phyloP scores from a whole-genome alignment of 805 yeast genomes.

The Yamadazyma takamatsuzukensis region DNA sequence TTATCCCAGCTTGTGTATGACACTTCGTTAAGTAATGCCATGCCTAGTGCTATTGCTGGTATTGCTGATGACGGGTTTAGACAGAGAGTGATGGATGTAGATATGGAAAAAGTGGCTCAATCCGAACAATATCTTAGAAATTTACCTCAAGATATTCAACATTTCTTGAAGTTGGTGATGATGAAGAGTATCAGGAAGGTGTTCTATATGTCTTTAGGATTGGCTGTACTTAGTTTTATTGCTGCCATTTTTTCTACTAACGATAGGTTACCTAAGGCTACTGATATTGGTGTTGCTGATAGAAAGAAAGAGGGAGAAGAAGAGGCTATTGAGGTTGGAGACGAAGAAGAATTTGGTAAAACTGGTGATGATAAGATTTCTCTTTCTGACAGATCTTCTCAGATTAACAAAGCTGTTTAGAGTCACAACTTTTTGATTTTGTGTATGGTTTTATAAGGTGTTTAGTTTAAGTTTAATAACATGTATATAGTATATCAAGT shows the following conservation, averaged over 20 bases:
- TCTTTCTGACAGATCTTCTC: too few species aligned
- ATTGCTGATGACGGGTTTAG: conserved; percentile 8
- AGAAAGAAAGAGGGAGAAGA: too few species aligned
- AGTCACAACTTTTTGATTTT: too few species aligned
- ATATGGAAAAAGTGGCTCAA: not conserved
- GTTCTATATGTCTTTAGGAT: conserved; percentile 39
- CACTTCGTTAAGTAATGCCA: conserved; percentile 6
- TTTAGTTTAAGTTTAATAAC: too few species aligned
- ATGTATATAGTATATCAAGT: too few species aligned
- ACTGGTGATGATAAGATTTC: too few species aligned
- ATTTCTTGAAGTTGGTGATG: conserved; percentile 22
- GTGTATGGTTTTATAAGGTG: too few species aligned
- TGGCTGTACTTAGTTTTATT: conserved; percentile 27
- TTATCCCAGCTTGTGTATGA: conserved; percentile 10
- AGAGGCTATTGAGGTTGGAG: too few species aligned
- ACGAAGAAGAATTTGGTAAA: too few species aligned
- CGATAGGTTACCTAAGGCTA: conserved; percentile 26
- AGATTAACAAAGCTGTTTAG: too few species aligned
- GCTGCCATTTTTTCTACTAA: conserved; percentile 33
- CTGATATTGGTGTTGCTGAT: too few species aligned
- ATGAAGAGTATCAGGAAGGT: conserved; percentile 38
- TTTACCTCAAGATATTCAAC: conserved; percentile 19
- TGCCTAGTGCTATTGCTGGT: conserved; percentile 5
- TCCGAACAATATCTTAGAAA: conserved; percentile 1
- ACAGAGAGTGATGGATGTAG: not conserved